phyloP scores from a whole-genome alignment of 768 basidiomycete genomes.

The Chalciporus sphaerocephalus region DNA sequence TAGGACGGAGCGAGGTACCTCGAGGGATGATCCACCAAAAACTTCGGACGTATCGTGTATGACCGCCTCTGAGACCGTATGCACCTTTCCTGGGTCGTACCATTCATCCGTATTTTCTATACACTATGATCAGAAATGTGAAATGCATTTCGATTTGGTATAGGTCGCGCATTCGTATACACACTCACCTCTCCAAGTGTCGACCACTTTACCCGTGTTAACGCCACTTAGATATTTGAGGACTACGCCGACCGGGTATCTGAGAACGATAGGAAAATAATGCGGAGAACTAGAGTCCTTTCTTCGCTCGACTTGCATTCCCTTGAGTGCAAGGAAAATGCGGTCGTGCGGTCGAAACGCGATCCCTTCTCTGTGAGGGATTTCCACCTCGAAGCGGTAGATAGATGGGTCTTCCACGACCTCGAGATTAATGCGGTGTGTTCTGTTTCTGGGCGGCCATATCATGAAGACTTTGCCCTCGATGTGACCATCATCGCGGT shows the following conservation, averaged over 20 bases:
- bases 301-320: conserved; percentile 33
- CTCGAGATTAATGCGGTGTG: conserved; percentile 32
- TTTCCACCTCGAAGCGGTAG: conserved; percentile 37
- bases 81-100: conserved; percentile 17
- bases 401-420: conserved; percentile 8
- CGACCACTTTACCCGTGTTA: conserved; percentile 29
- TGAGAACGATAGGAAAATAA: conserved; percentile 39
- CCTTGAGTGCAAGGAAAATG: conserved; percentile 47
- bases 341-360: conserved; percentile 39
- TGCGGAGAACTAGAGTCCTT: conserved; percentile 25
- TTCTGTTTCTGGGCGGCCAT: conserved; percentile 34
- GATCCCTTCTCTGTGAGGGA: conserved; percentile 34
- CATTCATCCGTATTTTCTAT: conserved; percentile 23
- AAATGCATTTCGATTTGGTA: not conserved
- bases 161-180: not conserved
- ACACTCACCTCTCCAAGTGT: conserved; percentile 41
- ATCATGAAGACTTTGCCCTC: conserved; percentile 42
- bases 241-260: conserved; percentile 40
- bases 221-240: conserved; percentile 35
- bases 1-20: not conserved
- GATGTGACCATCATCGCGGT: conserved; percentile 38
- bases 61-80: conserved; percentile 12
- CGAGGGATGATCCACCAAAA: not conserved
- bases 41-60: conserved; percentile 6
- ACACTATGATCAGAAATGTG: not conserved